Evolutionary conservation across 1,284 basidiomycete species (phyloP), one percentile per base, ranked within the genome.

Genomic region (Jaminaea rosea): DNA sequence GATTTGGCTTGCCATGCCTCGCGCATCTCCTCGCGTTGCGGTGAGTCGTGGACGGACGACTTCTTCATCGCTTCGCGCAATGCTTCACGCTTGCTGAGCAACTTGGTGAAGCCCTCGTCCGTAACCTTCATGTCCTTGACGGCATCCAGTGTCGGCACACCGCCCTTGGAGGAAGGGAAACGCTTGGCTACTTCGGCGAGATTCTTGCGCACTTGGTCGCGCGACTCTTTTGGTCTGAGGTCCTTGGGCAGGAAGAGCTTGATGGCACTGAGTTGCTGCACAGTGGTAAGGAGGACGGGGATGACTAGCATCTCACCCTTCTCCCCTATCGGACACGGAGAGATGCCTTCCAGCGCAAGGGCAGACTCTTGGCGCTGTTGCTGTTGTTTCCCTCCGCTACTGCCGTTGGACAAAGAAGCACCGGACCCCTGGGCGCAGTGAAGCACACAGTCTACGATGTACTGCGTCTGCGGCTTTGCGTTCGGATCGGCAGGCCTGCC

Each of bases 71-170:
- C 61, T 37, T 50, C 44, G 11, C 60, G 56, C 27, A 72, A 52
- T 26, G 69, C 60, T 45, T 57, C 63, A 48, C 69, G 63, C 56
- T 72, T 72, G 31, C 62, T 60, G 2, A 72, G 52, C 3, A 98
- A 80, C 51, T 84, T 84, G 67, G 83, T 83, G 78, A 98, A 98
- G 58, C 86, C 87, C 34, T 89, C 87, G 69, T 98, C 94, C 58
- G 86, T 87, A 73, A 99, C 96, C 26, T 85, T 86, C 91, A 98
- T 93, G 75, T 97, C 91, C 66, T 88, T 81, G 49, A 97, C 79
- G 0, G 94, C 94, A 73, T 98, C 94, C 6, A 99, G 79, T 5
- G 93, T 77, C 0, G 87, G 79, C 44, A 97, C 52, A 41, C 49
- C 31, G 24, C 46, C 44, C 26, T 36, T 34, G 6, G 26, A 24